phyloP scores from a whole-genome alignment of 768 basidiomycete species.

The Phaeotremella skinneri region DNA sequence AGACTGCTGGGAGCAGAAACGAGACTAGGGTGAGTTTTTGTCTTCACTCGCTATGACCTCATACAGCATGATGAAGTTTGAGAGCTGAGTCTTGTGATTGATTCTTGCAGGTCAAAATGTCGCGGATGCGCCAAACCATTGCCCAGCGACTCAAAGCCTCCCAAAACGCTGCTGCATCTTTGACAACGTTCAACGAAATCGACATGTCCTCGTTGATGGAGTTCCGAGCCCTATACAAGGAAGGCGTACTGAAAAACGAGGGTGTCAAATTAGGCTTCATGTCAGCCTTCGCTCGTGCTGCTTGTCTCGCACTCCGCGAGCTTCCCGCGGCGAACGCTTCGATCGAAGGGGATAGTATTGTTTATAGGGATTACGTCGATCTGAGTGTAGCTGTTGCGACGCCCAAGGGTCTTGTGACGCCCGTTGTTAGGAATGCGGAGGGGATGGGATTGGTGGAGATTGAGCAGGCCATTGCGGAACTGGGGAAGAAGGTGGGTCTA shows the following conservation, averaged over 20 bases:
- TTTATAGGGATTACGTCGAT: slow-evolving; percentile 71
- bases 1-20: slow-evolving; percentile 61
- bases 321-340: slow-evolving; percentile 91
- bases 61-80: slow-evolving; percentile 10
- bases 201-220: slow-evolving; percentile 96
- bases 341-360: slow-evolving; percentile 85
- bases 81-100: background rate
- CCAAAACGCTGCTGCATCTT: slow-evolving; percentile 90
- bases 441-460: slow-evolving; percentile 80
- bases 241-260: slow-evolving; percentile 79
- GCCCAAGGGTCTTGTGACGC: slow-evolving; percentile 94
- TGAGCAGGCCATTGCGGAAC: slow-evolving; percentile 83
- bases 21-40: slow-evolving; percentile 72
- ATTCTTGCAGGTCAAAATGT: slow-evolving; percentile 85
- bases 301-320: slow-evolving; percentile 76
- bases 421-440: slow-evolving; percentile 89
- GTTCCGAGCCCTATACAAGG: slow-evolving; percentile 92
- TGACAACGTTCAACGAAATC: slow-evolving; percentile 99
- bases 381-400: slow-evolving; percentile 94
- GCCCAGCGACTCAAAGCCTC: slow-evolving; percentile 97
- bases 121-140: slow-evolving; percentile 94
- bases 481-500: slow-evolving; percentile 73
- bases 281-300: slow-evolving; percentile 92
- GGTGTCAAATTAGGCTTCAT: slow-evolving; percentile 98
- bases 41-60: background rate